These are phyloP conservation scores for Fusarium floridanum DNA, from an alignment of 2,329 filamentous ascomycete genomes.

Conservation along the genomic window DNA sequence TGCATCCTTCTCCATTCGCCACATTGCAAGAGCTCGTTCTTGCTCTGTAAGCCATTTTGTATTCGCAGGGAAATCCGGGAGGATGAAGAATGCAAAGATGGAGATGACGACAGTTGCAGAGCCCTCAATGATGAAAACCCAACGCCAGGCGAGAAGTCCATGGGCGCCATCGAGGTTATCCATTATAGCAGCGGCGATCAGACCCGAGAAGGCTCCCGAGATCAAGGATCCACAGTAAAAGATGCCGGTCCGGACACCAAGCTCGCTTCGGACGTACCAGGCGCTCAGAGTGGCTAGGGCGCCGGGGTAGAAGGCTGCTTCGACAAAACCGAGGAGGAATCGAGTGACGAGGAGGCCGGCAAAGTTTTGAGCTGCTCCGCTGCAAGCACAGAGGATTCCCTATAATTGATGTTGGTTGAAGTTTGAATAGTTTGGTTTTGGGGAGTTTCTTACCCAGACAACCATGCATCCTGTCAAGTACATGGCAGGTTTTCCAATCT, in stretches of 20 bases:
- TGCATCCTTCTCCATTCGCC: conserved; percentile 56
- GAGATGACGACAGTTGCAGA: conserved; percentile 49
- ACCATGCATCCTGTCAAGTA: conserved; percentile 13
- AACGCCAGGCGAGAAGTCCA: conserved; percentile 61
- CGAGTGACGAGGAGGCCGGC: conserved; percentile 41
- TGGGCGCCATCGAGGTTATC: conserved; percentile 48
- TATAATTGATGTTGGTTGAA: neutral
- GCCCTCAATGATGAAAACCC: conserved; percentile 77
- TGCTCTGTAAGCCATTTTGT: conserved; percentile 55
- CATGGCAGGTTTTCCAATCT: conserved; percentile 17
- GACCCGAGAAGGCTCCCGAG: conserved; percentile 75
- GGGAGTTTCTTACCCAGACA: conserved; percentile 1
- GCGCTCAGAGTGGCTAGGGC: conserved; percentile 61
- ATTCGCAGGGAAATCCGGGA: conserved; percentile 52
- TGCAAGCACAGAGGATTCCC: conserved; percentile 17
- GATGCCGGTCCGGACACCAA: conserved; percentile 72
- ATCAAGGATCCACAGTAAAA: conserved; percentile 72
- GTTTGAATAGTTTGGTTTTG: neutral
- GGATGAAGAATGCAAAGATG: conserved; percentile 29
- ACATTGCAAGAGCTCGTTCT: conserved; percentile 54
- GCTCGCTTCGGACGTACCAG: conserved; percentile 74
- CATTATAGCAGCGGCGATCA: conserved; percentile 72
- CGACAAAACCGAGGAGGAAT: conserved; percentile 58
- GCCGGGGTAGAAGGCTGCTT: conserved; percentile 66
- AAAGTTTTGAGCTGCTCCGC: conserved; percentile 18